phyloP scores from a whole-genome alignment of 176 grass and related monocot genomes.

The Puya raimondii region DNA sequence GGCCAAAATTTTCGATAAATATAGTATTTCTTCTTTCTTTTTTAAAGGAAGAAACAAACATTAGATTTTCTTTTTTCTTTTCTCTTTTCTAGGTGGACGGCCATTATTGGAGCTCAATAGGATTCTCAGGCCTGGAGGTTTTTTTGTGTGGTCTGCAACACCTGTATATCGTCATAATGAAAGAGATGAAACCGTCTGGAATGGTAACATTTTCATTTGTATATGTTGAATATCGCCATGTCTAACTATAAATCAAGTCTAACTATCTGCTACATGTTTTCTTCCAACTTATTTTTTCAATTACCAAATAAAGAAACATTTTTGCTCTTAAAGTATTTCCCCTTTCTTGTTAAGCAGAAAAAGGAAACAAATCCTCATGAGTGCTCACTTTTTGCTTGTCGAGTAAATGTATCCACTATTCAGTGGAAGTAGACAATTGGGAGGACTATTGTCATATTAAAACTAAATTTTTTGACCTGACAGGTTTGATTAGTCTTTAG shows the following conservation, averaged over 20 bases:
- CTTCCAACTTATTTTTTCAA: too few species aligned
- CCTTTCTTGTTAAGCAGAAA: too few species aligned
- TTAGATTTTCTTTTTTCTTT: constrained; percentile 5
- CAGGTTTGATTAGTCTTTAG: not conserved
- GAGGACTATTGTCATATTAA: too few species aligned
- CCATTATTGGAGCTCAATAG: constrained; percentile 88
- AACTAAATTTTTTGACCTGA: not conserved
- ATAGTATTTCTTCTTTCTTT: too few species aligned
- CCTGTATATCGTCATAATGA: constrained; percentile 66
- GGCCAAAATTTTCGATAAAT: too few species aligned
- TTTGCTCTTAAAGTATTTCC: too few species aligned
- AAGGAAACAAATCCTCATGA: too few species aligned
- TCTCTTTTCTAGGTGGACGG: constrained; percentile 45
- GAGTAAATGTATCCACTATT: too few species aligned
- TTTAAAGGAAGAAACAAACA: not conserved
- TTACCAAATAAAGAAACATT: too few species aligned
- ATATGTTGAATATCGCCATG: not conserved
- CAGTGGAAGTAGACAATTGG: too few species aligned
- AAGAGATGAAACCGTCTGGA: constrained; percentile 71
- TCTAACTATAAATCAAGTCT: not conserved
- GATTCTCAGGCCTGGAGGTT: constrained; percentile 87
- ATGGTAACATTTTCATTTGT: constrained; percentile 39
- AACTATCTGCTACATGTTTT: not conserved
- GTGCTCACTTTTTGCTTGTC: too few species aligned
- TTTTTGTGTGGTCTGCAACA: constrained; percentile 90